Evolutionary conservation across 768 basidiomycete genomes (phyloP), one percentile per base, ranked within the genome.

Genomic region (Tricholoma flavovirens): DNA sequence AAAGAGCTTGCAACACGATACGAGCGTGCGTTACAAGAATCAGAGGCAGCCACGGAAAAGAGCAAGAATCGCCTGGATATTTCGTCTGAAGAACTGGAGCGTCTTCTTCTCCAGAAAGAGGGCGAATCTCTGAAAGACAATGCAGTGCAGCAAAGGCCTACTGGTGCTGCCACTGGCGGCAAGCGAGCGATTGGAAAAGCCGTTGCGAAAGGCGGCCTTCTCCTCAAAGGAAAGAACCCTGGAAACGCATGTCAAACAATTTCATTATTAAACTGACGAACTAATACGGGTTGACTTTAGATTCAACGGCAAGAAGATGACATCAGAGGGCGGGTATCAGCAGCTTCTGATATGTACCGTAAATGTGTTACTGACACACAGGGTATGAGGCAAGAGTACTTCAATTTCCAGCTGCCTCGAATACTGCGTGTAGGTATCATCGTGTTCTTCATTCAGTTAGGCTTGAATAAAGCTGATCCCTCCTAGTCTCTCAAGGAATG

Each of bases 241-340:
- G 90, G 86, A 63, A 92, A 92, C 66, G 91, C 91, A 64, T 38
- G 70, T 66, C 17, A 17, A 21, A 36, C 33, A 11, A 19, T 35
- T 12, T 26, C 19, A 38, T 19, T 15, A 17, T 36, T 15, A 53
- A 57, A 54, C 12, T 53, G 56, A 56, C 17, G 14, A 24, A n/a
- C 26, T 10, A n/a, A 49, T 8, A 4, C 46, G 14, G 30, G 4
- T 40, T 46, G 46, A 53, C 52, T 63, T 32, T 67, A 94, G 84
- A 86, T 97, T 54, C 88, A 88, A 72, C 80, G 88, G 56, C 95
- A 97, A 71, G 97, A 98, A 70, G 97, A 98, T 62, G 97, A 98
- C 67, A 84, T 96, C 50, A 78, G 97, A 55, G 75, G 82, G 29
- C 80, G 95, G 61, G 85, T 98, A 78, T 93, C 92, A 6, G 74